phyloP scores from a whole-genome alignment of 371 early-diverging fungal genomes.

The Apophysomyces elegans region DNA sequence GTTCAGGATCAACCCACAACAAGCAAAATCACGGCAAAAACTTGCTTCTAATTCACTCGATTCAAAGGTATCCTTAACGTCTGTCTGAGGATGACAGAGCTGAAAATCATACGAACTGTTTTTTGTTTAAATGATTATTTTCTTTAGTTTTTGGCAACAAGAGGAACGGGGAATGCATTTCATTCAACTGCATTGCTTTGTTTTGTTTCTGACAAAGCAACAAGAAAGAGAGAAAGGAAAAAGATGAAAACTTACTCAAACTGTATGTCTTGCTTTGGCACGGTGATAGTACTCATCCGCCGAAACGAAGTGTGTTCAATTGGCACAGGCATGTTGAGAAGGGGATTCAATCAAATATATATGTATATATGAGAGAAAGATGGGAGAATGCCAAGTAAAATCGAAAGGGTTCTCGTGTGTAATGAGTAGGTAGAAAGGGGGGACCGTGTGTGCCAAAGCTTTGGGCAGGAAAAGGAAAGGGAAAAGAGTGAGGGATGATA shows the following conservation, averaged over 20 bases:
- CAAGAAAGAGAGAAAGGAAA: not conserved
- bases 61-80: conserved; percentile 65
- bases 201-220: not conserved
- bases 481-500: not conserved
- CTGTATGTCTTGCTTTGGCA: conserved; percentile 44
- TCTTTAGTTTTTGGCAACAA: not conserved
- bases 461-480: not conserved
- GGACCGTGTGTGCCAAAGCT: not conserved
- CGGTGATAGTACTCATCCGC: conserved; percentile 48
- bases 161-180: conserved; percentile 1
- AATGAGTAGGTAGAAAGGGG: not conserved
- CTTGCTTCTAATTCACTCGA: conserved; percentile 83
- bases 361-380: too few relatives aligned
- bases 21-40: conserved; percentile 90
- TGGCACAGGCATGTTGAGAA: conserved; percentile 40
- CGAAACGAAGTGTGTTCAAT: conserved; percentile 39
- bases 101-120: conserved; percentile 42
- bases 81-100: conserved; percentile 40
- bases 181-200: not conserved
- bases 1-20: conserved; percentile 83
- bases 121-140: too few relatives aligned
- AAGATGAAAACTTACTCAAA: conserved; percentile 34
- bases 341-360: not conserved
- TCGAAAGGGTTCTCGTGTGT: not conserved
- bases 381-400: not conserved